These are phyloP conservation scores for Emergomyces orientalis DNA, from an alignment of 2,329 filamentous ascomycete species.

Conservation along the genomic window DNA sequence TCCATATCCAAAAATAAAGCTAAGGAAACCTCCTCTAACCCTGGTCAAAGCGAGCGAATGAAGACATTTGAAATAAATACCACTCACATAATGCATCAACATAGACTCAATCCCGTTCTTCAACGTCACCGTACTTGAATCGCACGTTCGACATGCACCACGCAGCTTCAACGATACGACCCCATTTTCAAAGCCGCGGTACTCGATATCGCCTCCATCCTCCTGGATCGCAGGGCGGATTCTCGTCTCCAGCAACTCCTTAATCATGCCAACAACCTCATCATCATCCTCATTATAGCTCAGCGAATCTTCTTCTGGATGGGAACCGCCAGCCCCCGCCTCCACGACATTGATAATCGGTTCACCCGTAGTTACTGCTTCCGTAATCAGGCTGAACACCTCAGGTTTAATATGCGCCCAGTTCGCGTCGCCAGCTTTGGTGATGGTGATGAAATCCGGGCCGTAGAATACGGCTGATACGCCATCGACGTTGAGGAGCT, in stretches of 20 bases:
- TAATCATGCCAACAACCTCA: constrained; percentile 97
- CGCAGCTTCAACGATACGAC: constrained; percentile 78
- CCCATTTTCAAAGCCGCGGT: constrained; percentile 71
- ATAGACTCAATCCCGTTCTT: constrained; percentile 98
- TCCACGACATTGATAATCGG: constrained; percentile 61
- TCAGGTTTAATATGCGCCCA: constrained; percentile 96
- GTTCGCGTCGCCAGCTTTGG: constrained; percentile 74
- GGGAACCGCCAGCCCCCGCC: constrained; percentile 39
- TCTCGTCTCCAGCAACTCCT: constrained; percentile 88
- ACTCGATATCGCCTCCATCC: constrained; percentile 95
- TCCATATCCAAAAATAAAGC: constrained; percentile 17
- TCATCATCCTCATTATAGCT: constrained; percentile 82
- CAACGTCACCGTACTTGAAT: constrained; percentile 90
- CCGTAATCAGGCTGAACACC: constrained; percentile 89
- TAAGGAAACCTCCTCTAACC: no score
- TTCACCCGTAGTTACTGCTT: constrained; percentile 76
- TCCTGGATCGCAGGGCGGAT: constrained; percentile 95
- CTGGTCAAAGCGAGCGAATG: no score
- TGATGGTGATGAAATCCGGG: constrained; percentile 91
- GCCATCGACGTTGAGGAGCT: constrained; percentile 86
- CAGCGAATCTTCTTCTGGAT: constrained; percentile 55
- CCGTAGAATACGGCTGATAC: constrained; percentile 95
- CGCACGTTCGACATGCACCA: constrained; percentile 89
- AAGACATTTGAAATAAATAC: not conserved
- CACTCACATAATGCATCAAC: constrained; percentile 86